These are phyloP conservation scores for Nepenthes alata DNA, from an alignment of 179 eudicot species.

Conservation along the genomic window DNA sequence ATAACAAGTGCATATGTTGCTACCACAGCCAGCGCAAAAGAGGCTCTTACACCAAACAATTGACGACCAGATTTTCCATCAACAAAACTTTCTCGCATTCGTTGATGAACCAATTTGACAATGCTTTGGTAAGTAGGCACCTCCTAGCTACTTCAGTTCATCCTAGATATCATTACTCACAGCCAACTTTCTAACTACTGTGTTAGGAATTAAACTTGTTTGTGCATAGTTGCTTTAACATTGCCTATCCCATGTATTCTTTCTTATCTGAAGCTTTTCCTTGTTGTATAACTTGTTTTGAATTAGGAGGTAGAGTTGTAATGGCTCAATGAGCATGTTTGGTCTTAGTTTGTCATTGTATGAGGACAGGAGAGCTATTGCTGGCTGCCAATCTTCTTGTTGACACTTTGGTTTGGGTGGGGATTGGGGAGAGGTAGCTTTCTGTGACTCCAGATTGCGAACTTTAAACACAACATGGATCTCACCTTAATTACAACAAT, in stretches of 20 bases:
- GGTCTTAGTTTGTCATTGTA: neutral
- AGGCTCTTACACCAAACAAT: slow-evolving; percentile 21
- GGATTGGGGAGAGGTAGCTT: too few relatives aligned
- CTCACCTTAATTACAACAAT: neutral
- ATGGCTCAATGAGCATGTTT: neutral
- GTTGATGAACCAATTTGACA: slow-evolving; percentile 19
- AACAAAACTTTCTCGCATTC: slow-evolving; percentile 42
- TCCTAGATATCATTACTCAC: neutral
- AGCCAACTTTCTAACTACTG: neutral
- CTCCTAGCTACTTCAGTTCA: slow-evolving; percentile 11
- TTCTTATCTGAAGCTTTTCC: slow-evolving; percentile 3
- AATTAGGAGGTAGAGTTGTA: neutral
- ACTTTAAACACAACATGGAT: too few relatives aligned
- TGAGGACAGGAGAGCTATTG: neutral
- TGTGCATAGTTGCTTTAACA: neutral
- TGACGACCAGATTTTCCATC: slow-evolving; percentile 30
- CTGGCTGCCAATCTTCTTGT: too few relatives aligned
- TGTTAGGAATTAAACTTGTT: neutral
- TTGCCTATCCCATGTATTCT: neutral
- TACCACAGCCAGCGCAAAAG: slow-evolving; percentile 30
- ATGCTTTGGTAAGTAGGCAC: slow-evolving; percentile 43
- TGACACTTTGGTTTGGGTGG: too few relatives aligned
- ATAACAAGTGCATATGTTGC: slow-evolving; percentile 33
- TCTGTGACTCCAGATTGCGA: too few relatives aligned
- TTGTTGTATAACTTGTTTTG: neutral